phyloP scores from a whole-genome alignment of 345 rosid genomes.

The Eucalyptus lansdowneana region DNA sequence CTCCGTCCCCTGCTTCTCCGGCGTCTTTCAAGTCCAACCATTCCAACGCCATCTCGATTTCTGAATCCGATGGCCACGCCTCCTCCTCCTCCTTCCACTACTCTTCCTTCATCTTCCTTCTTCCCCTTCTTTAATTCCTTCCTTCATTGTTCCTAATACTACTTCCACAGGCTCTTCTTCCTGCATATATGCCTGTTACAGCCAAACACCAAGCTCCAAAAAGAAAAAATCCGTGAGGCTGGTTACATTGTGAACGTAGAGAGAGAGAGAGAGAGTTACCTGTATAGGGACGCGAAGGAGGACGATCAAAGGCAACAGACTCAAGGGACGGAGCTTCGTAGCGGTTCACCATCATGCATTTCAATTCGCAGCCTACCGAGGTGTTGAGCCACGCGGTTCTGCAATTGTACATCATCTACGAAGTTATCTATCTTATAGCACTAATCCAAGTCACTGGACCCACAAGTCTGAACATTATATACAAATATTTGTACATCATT shows the following conservation, averaged over 20 bases:
- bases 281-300: no score
- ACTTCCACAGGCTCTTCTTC: neutral
- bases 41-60: constrained; percentile 64
- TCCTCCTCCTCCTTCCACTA: constrained; percentile 1
- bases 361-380: accelerated
- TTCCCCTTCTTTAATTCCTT: neutral
- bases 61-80: constrained; percentile 55
- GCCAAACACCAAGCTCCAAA: neutral
- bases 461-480: no score
- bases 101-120: neutral
- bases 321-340: neutral
- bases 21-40: constrained; percentile 63
- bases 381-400: accelerated
- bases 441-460: no score
- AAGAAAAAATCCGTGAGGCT: neutral
- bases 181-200: neutral
- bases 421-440: no score
- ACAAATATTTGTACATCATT: no score
- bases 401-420: neutral
- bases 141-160: neutral
- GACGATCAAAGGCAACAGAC: neutral
- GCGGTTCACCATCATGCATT: accelerated
- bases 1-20: constrained; percentile 31
- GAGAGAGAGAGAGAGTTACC: neutral
- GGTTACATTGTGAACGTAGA: accelerated